These are phyloP conservation scores for Kregervanrija pseudodelftensis DNA, from an alignment of 805 yeast genomes.

Conservation along the genomic window DNA sequence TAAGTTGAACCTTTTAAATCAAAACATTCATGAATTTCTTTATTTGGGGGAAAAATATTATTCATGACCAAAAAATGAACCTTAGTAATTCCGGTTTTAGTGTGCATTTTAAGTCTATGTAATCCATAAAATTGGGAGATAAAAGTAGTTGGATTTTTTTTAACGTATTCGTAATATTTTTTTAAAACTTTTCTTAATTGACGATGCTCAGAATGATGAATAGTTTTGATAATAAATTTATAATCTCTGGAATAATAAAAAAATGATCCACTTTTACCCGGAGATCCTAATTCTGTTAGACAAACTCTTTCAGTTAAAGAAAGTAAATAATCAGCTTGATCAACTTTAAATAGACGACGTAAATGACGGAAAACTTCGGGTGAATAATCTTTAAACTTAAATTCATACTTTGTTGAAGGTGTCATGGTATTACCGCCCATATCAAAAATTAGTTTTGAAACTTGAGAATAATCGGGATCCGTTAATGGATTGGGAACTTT, in stretches of 20 bases:
- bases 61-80: slow-evolving; percentile 96
- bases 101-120: slow-evolving; percentile 87
- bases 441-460: slow-evolving; percentile 81
- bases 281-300: slow-evolving; percentile 85
- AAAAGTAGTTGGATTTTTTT: slow-evolving; percentile 77
- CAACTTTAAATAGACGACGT: slow-evolving; percentile 73
- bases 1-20: slow-evolving; percentile 91
- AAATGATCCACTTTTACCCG: slow-evolving; percentile 95
- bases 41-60: slow-evolving; percentile 89
- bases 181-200: slow-evolving; percentile 68
- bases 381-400: slow-evolving; percentile 92
- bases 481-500: slow-evolving; percentile 71
- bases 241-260: slow-evolving; percentile 93
- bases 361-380: slow-evolving; percentile 91
- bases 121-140: slow-evolving; percentile 95
- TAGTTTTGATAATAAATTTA: slow-evolving; percentile 90
- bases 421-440: slow-evolving; percentile 81
- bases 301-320: slow-evolving; percentile 91
- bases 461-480: slow-evolving; percentile 61
- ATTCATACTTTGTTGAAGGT: slow-evolving; percentile 91
- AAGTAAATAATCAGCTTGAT: slow-evolving; percentile 91
- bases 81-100: slow-evolving; percentile 47
- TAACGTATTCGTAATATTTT: slow-evolving; percentile 76
- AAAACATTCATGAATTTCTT: slow-evolving; percentile 76
- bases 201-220: slow-evolving; percentile 87